Conservation (phyloP, 73 alveolate genomes). For the Stentor coeruleus region DNA sequence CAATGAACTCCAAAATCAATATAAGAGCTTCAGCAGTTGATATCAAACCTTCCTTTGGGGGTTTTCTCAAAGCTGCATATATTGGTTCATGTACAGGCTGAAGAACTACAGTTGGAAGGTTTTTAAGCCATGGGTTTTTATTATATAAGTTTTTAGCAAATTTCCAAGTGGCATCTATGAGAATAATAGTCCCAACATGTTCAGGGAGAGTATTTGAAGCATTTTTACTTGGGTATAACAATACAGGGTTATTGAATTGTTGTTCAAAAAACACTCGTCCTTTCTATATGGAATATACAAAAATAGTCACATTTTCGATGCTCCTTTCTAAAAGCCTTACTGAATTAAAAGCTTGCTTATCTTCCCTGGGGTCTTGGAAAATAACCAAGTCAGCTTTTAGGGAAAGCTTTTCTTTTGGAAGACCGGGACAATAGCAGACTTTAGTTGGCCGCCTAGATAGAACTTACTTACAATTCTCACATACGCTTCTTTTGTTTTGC, state of each 20-base stretch:
- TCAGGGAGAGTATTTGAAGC: background rate
- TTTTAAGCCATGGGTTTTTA: background rate
- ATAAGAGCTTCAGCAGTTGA: background rate
- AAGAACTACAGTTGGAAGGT: background rate
- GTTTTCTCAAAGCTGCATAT: background rate
- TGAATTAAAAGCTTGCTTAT: background rate
- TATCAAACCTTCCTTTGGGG: background rate
- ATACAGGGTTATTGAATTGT: background rate
- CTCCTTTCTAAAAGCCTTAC: background rate
- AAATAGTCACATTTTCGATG: background rate
- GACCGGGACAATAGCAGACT: background rate
- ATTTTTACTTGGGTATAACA: background rate
- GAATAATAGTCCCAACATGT: background rate
- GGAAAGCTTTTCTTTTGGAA: background rate
- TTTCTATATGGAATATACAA: background rate
- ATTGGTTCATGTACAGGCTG: background rate
- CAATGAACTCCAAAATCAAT: background rate
- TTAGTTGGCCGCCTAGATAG: background rate
- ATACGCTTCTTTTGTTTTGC: too few relatives aligned
- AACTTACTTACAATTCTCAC: background rate
- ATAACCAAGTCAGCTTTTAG: background rate
- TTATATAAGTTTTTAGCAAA: background rate
- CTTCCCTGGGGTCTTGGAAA: slow-evolving; percentile 5
- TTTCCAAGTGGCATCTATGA: background rate
- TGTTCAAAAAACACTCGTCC: background rate